Conservation (phyloP, 1,284 basidiomycete genomes). For the Mixia osmundae region DNA sequence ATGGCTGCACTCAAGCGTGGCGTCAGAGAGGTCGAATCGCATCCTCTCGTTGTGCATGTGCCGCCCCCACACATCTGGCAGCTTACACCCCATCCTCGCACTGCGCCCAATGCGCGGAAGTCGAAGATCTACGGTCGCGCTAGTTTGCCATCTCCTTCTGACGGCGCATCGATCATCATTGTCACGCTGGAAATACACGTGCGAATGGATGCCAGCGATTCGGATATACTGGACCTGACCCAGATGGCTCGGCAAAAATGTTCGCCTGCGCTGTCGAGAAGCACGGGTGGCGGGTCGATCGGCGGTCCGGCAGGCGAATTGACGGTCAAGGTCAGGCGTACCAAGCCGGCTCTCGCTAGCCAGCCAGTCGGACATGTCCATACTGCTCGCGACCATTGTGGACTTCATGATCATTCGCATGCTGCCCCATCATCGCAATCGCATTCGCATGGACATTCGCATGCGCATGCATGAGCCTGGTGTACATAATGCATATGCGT, state of each 20-base stretch:
- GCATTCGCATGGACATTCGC: conserved; percentile 4
- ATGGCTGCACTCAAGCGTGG: conserved; percentile 55
- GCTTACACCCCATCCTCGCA: conserved; percentile 31
- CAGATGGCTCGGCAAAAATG: conserved; percentile 39
- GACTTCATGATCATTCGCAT: neutral
- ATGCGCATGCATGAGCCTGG: no score
- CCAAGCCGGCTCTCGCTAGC: conserved; percentile 1
- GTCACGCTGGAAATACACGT: conserved; percentile 61
- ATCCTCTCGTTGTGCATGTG: conserved; percentile 49
- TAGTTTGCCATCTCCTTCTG: neutral
- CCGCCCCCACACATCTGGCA: conserved; percentile 70
- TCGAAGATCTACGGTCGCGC: conserved; percentile 2
- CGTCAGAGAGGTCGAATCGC: conserved; percentile 56
- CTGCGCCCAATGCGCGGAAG: conserved; percentile 1
- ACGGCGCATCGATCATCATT: conserved; percentile 24
- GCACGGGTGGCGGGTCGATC: neutral
- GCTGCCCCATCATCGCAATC: neutral
- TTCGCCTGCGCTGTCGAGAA: conserved; percentile 12
- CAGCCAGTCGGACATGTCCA: conserved; percentile 2
- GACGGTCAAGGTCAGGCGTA: conserved; percentile 9
- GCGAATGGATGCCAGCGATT: conserved; percentile 38
- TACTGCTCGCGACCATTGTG: neutral
- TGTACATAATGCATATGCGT: no score
- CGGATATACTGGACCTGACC: conserved; percentile 45
- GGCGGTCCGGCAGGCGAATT: conserved; percentile 8